A percentile compares a stretch with the other conserved stretches of the same genome.
Evolutionary conservation across 129 eudicot genomes (phyloP).

Genomic region (Chrysanthemum makinoi): DNA sequence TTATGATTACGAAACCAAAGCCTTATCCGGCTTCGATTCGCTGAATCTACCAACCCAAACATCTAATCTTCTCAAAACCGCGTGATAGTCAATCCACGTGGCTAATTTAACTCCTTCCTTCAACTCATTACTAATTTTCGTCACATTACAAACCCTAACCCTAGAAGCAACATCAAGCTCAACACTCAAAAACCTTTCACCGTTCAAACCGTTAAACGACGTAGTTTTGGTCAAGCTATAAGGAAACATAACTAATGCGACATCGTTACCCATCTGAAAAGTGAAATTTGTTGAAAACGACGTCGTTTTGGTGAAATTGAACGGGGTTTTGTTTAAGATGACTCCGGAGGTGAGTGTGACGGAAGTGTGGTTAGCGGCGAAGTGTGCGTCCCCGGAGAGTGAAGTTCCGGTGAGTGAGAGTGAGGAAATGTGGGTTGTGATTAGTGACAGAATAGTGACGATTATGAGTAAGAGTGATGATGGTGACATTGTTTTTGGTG

Average conservation of each 20-base stretch:
- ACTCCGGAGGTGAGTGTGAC: conserved; percentile 57
- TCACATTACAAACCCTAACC: not conserved
- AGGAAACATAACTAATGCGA: conserved; percentile 44
- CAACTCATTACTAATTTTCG: no score
- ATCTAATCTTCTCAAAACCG: no score
- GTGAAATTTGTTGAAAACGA: conserved; percentile 66
- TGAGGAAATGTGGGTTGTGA: conserved; percentile 31
- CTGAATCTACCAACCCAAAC: no score
- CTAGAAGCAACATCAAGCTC: not conserved
- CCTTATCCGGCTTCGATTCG: no score
- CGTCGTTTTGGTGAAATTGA: conserved; percentile 27
- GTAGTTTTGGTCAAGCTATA: conserved; percentile 23
- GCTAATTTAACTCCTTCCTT: no score
- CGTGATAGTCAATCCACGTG: no score
- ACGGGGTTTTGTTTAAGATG: conserved; percentile 35
- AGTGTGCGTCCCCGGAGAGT: conserved; percentile 61
- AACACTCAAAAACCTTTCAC: no score
- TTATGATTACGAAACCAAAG: conserved; percentile 11
- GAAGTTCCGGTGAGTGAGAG: conserved; percentile 33
- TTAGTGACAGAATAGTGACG: conserved; percentile 34
- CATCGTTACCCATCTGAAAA: conserved; percentile 58
- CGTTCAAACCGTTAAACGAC: no score
- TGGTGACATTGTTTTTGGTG: conserved; percentile 13
- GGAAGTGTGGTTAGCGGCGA: conserved; percentile 28
- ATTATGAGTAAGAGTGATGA: conserved; percentile 13